A percentile compares a stretch with the other conserved stretches of the same genome.
phyloP scores from a whole-genome alignment of 495 filamentous ascomycete species.

The Tuber umbilicatum region DNA sequence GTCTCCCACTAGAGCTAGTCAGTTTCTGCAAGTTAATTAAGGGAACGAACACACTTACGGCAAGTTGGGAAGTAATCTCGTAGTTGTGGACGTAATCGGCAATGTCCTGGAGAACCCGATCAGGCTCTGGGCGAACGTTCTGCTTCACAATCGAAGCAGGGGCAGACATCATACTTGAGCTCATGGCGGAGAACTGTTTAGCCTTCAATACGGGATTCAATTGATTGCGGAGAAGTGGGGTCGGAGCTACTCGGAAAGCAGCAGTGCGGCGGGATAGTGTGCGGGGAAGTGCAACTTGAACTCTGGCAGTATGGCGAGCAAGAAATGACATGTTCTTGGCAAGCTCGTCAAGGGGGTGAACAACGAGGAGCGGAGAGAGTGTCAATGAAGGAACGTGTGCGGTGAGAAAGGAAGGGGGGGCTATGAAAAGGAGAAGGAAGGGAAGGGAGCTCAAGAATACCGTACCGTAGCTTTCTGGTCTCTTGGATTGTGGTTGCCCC shows the following conservation, averaged over 20 bases:
- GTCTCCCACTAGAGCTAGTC: slow-evolving; percentile 69
- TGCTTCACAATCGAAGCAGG: slow-evolving; percentile 28
- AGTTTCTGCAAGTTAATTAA: neutral
- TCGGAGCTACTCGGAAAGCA: slow-evolving; percentile 28
- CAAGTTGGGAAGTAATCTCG: slow-evolving; percentile 81
- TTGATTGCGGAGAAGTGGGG: slow-evolving; percentile 18
- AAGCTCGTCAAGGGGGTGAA: neutral
- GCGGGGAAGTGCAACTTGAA: slow-evolving; percentile 25
- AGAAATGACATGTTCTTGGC: slow-evolving; percentile 33
- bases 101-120: slow-evolving; percentile 90
- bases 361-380: slow-evolving; percentile 11
- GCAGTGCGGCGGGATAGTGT: slow-evolving; percentile 27
- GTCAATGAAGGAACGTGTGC: slow-evolving; percentile 22
- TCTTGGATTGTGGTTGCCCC: slow-evolving; percentile 17
- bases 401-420: slow-evolving; percentile 16
- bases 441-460: slow-evolving; percentile 9
- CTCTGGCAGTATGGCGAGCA: slow-evolving; percentile 28
- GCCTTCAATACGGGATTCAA: slow-evolving; percentile 10
- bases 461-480: slow-evolving; percentile 17
- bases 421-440: slow-evolving; percentile 17
- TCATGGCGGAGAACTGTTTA: slow-evolving; percentile 24
- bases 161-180: slow-evolving; percentile 19
- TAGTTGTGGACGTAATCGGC: slow-evolving; percentile 89
- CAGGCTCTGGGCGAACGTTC: slow-evolving; percentile 55
- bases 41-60: slow-evolving; percentile 54